Conservation (phyloP, 2,329 filamentous ascomycete genomes). For the Verticillium zaregamsianum region DNA sequence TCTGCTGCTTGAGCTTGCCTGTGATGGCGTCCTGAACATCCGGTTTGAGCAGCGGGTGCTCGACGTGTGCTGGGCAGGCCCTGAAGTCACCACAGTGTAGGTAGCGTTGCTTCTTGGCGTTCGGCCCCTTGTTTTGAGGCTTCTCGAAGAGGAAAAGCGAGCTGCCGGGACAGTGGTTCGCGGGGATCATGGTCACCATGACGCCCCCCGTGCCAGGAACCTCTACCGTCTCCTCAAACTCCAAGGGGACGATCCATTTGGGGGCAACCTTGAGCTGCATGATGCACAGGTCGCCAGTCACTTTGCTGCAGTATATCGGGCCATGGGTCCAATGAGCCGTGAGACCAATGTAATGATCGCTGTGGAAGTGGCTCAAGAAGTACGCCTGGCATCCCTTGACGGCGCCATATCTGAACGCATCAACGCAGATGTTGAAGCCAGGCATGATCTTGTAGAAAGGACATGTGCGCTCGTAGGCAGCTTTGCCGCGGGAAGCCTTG, state of each 20-base stretch:
- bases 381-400: slow-evolving; percentile 91
- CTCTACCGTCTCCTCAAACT: slow-evolving; percentile 77
- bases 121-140: slow-evolving; percentile 54
- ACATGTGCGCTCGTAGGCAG: slow-evolving; percentile 83
- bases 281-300: slow-evolving; percentile 84
- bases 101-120: slow-evolving; percentile 66
- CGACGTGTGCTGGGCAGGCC: slow-evolving; percentile 79
- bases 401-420: slow-evolving; percentile 92
- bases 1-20: slow-evolving; percentile 73
- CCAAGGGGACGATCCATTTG: slow-evolving; percentile 78
- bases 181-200: slow-evolving; percentile 87
- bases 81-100: slow-evolving; percentile 95
- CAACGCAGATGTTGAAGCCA: slow-evolving; percentile 86
- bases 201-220: slow-evolving; percentile 80
- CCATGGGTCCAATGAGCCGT: slow-evolving; percentile 87
- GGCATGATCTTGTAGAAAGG: slow-evolving; percentile 99
- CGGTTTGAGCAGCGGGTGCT: slow-evolving; percentile 76
- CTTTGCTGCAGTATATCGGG: slow-evolving; percentile 92
- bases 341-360: slow-evolving; percentile 92
- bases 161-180: slow-evolving; percentile 95
- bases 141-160: slow-evolving; percentile 94
- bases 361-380: slow-evolving; percentile 96
- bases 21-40: slow-evolving; percentile 66
- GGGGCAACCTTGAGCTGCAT: slow-evolving; percentile 82
- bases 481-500: slow-evolving; percentile 73